A percentile compares a stretch with the other conserved stretches of the same genome.
These are phyloP conservation scores for Saccharomycopsis selenospora DNA, from an alignment of 805 yeast genomes.

Conservation along the genomic window DNA sequence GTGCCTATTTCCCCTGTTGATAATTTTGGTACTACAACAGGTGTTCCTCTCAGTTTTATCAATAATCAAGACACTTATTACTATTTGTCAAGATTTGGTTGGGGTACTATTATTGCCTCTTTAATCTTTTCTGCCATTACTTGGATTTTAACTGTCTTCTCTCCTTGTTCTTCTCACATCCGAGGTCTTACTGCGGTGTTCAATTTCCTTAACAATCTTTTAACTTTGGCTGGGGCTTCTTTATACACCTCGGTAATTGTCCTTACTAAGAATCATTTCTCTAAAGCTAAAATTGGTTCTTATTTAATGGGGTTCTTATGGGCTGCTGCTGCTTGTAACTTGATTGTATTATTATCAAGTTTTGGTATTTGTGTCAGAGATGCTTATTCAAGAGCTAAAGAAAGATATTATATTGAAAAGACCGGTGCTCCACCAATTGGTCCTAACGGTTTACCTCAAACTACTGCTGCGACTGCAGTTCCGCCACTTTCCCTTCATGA, in stretches of 20 bases:
- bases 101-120: conserved; percentile 55
- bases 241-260: conserved; percentile 34
- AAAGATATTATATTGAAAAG: conserved; percentile 1
- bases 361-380: conserved; percentile 33
- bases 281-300: conserved; percentile 46
- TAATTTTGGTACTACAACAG: conserved; percentile 49
- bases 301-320: conserved; percentile 56
- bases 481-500: conserved; percentile 3
- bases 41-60: conserved; percentile 33
- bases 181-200: conserved; percentile 44
- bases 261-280: conserved; percentile 67
- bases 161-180: conserved; percentile 49
- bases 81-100: conserved; percentile 61
- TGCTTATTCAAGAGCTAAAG: conserved; percentile 17
- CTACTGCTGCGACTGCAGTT: conserved; percentile 5
- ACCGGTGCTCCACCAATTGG: too few relatives aligned
- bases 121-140: conserved; percentile 56
- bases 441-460: neutral
- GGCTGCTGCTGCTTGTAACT: conserved; percentile 55
- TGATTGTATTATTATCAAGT: conserved; percentile 44
- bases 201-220: conserved; percentile 10
- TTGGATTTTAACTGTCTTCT: conserved; percentile 46
- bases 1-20: conserved; percentile 76
- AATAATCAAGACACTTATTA: conserved; percentile 45
- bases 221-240: conserved; percentile 17